Conservation (phyloP, 2,329 filamentous ascomycete species). For the Periconia sp. region DNA sequence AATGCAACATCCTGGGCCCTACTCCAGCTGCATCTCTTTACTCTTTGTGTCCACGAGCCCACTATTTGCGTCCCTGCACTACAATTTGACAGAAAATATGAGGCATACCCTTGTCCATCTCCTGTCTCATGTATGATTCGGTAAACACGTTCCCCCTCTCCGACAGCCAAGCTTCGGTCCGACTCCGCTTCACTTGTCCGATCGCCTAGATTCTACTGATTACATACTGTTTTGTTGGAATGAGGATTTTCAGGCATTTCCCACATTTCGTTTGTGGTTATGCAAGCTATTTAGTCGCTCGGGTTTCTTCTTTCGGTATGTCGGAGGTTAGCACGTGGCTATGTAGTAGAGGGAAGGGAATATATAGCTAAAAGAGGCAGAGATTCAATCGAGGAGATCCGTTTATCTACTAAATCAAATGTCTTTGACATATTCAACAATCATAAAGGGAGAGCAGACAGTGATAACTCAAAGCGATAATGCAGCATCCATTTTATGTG, state of each 20-base stretch:
- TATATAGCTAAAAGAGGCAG: too few species aligned
- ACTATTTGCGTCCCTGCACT: too few species aligned
- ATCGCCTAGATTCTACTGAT: neutral
- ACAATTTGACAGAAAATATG: neutral
- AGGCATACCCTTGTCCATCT: neutral
- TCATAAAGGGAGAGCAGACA: too few species aligned
- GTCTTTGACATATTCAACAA: too few species aligned
- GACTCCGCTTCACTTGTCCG: constrained; percentile 1
- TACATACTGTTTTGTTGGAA: neutral
- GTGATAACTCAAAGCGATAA: too few species aligned
- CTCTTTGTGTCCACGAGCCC: neutral
- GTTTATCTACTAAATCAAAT: too few species aligned
- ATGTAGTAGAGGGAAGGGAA: too few species aligned
- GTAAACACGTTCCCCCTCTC: neutral
- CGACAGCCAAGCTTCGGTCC: neutral
- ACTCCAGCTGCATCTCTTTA: neutral
- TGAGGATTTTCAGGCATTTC: neutral
- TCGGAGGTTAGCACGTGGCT: neutral
- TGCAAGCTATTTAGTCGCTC: neutral
- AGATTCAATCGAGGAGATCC: too few species aligned
- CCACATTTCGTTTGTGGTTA: neutral
- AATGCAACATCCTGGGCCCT: neutral
- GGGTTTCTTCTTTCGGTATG: neutral
- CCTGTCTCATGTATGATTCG: neutral
- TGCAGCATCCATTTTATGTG: too few species aligned